These are phyloP conservation scores for Torulaspora quercuum DNA, from an alignment of 805 yeast species.

Conservation along the genomic window DNA sequence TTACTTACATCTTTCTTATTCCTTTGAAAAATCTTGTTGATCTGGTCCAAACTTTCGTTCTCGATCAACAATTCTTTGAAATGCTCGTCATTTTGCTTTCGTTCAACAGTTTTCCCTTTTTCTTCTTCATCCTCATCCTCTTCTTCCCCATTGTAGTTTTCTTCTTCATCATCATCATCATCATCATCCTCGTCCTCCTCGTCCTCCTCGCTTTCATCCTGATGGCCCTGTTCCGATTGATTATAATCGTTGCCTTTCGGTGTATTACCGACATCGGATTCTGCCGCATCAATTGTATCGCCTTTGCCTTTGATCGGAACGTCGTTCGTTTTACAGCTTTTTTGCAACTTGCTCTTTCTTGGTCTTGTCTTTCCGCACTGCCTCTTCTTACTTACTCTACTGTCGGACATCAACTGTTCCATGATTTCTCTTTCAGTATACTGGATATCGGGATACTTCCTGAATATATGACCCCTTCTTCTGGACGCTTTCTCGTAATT, in stretches of 20 bases:
- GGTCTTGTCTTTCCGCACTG: not conserved
- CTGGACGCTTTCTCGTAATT: constrained; percentile 7
- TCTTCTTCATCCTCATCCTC: constrained; percentile 8
- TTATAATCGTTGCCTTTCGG: too few species aligned
- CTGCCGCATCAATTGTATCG: constrained; percentile 12
- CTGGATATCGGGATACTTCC: constrained; percentile 13
- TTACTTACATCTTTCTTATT: constrained; percentile 8
- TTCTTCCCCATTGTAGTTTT: constrained; percentile 11
- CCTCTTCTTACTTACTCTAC: not conserved
- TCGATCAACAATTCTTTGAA: constrained; percentile 37
- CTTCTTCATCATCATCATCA: constrained; percentile 12
- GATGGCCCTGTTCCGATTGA: constrained; percentile 19
- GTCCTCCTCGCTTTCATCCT: constrained; percentile 9
- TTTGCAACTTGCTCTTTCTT: not conserved
- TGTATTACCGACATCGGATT: too few species aligned
- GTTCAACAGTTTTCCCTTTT: constrained; percentile 10
- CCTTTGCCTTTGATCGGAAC: not conserved
- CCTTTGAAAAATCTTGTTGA: constrained; percentile 15
- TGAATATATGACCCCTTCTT: constrained; percentile 9
- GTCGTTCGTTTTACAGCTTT: constrained; percentile 18
- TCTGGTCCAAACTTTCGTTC: constrained; percentile 40
- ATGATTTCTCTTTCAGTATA: constrained; percentile 16
- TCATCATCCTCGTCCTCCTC: not conserved
- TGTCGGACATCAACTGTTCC: constrained; percentile 5
- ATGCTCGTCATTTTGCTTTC: constrained; percentile 23